phyloP scores from a whole-genome alignment of 2,329 filamentous ascomycete genomes.

The Xylariaceae sp. region DNA sequence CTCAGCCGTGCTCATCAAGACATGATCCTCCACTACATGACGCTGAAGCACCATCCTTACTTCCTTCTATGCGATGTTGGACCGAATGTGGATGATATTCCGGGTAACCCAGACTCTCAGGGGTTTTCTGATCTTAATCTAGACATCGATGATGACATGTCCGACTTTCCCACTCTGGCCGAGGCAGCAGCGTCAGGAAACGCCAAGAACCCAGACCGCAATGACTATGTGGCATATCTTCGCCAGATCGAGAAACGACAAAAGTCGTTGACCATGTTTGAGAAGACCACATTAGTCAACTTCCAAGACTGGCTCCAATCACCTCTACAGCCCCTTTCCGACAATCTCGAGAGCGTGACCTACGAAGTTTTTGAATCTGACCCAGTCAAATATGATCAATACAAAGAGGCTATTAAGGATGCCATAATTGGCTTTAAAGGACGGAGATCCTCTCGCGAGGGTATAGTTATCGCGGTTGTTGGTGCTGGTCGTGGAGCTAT shows the following conservation, averaged over 20 bases:
- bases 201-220: slow-evolving; percentile 34
- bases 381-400: slow-evolving; percentile 95
- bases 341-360: slow-evolving; percentile 94
- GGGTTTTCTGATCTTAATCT: slow-evolving; percentile 31
- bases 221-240: slow-evolving; percentile 70
- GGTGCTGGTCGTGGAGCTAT: slow-evolving; percentile 90
- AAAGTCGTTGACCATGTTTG: slow-evolving; percentile 52
- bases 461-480: slow-evolving; percentile 84
- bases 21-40: slow-evolving; percentile 60
- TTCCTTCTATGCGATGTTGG: slow-evolving; percentile 61
- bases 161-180: slow-evolving; percentile 65
- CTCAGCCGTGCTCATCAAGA: slow-evolving; percentile 58
- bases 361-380: slow-evolving; percentile 99
- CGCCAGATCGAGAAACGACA: slow-evolving; percentile 81
- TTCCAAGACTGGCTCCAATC: slow-evolving; percentile 95
- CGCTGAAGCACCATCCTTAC: slow-evolving; percentile 59
- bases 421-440: slow-evolving; percentile 82
- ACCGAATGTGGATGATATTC: too few relatives aligned
- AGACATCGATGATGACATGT: slow-evolving; percentile 36
- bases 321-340: slow-evolving; percentile 87
- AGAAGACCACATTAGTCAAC: slow-evolving; percentile 49
- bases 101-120: too few relatives aligned
- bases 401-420: slow-evolving; percentile 77
- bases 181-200: slow-evolving; percentile 54
- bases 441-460: slow-evolving; percentile 67